Evolutionary conservation across 805 yeast genomes (phyloP).

Genomic region (Kodamaea lidongshanica): DNA sequence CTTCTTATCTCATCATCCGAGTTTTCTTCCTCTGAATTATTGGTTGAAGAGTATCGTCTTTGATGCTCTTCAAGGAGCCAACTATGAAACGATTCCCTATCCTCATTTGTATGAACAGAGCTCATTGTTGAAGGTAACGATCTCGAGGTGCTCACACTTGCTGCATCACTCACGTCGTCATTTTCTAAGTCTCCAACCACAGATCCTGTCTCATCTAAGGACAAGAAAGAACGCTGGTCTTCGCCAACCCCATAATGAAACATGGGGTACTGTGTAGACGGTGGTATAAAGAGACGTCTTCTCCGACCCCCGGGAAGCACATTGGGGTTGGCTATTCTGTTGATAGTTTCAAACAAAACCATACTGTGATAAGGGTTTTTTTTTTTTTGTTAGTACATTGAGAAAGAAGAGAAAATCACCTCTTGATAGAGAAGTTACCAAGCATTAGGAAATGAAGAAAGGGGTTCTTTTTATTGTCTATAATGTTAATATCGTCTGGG

Average conservation of each 20-base stretch:
- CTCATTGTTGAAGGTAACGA: conserved; percentile 36
- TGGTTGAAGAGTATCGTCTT: conserved; percentile 24
- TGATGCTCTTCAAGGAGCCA: conserved; percentile 42
- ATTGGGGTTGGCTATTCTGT: conserved; percentile 36
- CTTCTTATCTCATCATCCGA: neutral
- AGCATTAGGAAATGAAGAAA: no score
- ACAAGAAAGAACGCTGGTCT: conserved; percentile 40
- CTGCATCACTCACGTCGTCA: conserved; percentile 30
- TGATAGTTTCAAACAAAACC: conserved; percentile 37
- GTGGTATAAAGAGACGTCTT: conserved; percentile 38
- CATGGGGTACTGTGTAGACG: conserved; percentile 37
- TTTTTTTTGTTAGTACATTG: no score
- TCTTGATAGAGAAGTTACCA: no score
- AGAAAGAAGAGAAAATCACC: no score
- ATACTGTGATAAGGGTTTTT: conserved; percentile 14
- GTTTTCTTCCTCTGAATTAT: conserved; percentile 5
- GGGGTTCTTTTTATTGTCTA: no score
- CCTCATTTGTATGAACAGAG: conserved; percentile 30
- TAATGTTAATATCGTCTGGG: no score
- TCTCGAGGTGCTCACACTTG: conserved; percentile 36
- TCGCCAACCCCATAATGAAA: conserved; percentile 40
- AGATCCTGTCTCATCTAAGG: conserved; percentile 32
- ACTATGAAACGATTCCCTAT: conserved; percentile 36
- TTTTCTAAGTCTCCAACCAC: conserved; percentile 19
- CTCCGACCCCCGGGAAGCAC: conserved; percentile 31